These are phyloP conservation scores for Amoebophrya sp. DNA, from an alignment of 169 alveolate species.

Conservation along the genomic window DNA sequence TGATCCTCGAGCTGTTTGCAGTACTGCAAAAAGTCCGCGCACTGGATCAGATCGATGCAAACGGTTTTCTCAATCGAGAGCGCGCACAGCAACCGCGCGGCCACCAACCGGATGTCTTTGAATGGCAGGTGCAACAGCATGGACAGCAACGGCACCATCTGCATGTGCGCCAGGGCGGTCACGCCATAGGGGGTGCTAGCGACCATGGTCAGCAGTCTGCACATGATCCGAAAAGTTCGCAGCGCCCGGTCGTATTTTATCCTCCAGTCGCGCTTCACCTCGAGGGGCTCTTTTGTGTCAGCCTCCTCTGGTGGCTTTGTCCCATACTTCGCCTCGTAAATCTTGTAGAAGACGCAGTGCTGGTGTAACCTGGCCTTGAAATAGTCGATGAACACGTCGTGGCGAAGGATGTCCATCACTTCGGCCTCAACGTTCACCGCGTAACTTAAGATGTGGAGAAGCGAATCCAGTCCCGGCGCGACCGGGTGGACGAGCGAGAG, in stretches of 20 bases:
- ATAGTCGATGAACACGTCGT: conserved; percentile 11
- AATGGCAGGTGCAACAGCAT: not conserved
- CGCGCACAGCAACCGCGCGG: not conserved
- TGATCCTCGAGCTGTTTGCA: not conserved
- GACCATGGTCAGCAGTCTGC: not conserved
- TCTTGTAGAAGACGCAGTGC: conserved; percentile 28
- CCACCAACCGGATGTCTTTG: not conserved
- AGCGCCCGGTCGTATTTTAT: not conserved
- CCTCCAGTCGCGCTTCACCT: not conserved
- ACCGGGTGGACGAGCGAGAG: not conserved
- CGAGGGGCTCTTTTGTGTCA: not conserved
- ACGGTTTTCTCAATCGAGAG: not conserved
- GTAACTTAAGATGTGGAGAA: not conserved
- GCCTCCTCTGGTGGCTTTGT: not conserved
- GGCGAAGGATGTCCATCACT: not conserved
- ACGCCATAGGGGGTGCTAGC: not conserved
- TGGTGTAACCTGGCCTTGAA: conserved; percentile 5
- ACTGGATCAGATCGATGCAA: not conserved
- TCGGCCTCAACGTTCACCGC: conserved; percentile 4
- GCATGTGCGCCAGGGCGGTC: not conserved
- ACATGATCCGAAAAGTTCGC: not conserved
- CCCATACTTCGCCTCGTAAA: not conserved
- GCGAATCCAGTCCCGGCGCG: not conserved
- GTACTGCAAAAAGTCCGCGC: not conserved
- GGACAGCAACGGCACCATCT: not conserved